Conservation (phyloP, 805 yeast species). For the Candida yuanshanica region DNA sequence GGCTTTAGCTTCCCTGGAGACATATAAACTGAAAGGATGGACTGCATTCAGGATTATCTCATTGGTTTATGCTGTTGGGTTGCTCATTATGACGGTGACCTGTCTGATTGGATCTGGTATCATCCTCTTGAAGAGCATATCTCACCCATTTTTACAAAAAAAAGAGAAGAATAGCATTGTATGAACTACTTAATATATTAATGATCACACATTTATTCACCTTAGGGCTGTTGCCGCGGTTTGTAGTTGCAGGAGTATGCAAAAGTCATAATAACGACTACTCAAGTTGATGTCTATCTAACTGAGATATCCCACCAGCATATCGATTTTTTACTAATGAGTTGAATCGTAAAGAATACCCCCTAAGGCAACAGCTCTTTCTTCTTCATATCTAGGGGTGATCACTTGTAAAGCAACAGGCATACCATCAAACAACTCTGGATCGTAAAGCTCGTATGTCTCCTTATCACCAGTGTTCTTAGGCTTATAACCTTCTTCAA, state of each 20-base stretch:
- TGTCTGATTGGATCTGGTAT: slow-evolving; percentile 7
- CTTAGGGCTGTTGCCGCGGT: no score
- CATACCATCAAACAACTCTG: slow-evolving; percentile 42
- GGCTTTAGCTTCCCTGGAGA: slow-evolving; percentile 51
- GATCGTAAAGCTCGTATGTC: slow-evolving; percentile 36
- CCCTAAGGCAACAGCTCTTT: slow-evolving; percentile 23
- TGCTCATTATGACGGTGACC: not conserved
- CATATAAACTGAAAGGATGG: slow-evolving; percentile 44
- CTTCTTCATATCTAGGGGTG: slow-evolving; percentile 53
- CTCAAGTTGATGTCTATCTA: no score
- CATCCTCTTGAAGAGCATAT: slow-evolving; percentile 2
- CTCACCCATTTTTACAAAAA: no score
- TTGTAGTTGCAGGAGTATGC: no score
- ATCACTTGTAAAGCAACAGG: slow-evolving; percentile 54
- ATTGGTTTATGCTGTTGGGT: slow-evolving; percentile 45
- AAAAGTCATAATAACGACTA: no score
- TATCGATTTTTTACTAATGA: not conserved
- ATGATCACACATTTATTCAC: no score
- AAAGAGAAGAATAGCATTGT: no score
- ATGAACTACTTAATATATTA: no score
- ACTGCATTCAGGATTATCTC: slow-evolving; percentile 57
- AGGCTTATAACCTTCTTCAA: slow-evolving; percentile 14
- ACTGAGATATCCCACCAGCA: no score
- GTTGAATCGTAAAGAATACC: slow-evolving; percentile 1
- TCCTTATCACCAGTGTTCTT: slow-evolving; percentile 28